Percentiles rank a stretch among this genome's conserved stretches.
phyloP scores from a whole-genome alignment of 805 yeast species.

The Ogataea trehaloabstinens region DNA sequence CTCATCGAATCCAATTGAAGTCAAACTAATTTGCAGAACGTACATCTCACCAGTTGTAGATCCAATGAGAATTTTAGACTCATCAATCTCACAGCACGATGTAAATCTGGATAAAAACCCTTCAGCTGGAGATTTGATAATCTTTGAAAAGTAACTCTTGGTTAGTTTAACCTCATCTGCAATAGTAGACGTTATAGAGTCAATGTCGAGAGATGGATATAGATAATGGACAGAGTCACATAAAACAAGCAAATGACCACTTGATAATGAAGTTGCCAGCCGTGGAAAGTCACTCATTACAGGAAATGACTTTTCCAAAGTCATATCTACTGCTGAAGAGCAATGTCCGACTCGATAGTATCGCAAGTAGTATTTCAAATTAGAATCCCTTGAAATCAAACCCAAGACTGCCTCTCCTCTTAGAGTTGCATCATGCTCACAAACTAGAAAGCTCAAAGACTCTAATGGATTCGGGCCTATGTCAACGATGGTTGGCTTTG shows the following conservation, averaged over 20 bases:
- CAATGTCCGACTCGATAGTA: conserved; percentile 13
- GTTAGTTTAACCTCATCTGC: conserved; percentile 2
- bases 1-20: conserved; percentile 3
- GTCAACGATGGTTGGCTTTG: conserved; percentile 12
- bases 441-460: conserved; percentile 11
- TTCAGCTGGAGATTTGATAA: conserved; percentile 9
- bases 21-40: conserved; percentile 1
- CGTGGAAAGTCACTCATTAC: conserved; percentile 16
- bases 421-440: not conserved
- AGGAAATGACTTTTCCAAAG: conserved; percentile 8
- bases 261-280: conserved; percentile 13
- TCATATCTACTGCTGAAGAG: conserved; percentile 2
- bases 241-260: conserved; percentile 16
- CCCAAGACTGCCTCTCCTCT: conserved; percentile 15
- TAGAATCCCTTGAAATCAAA: conserved; percentile 15
- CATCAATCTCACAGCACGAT: conserved; percentile 7
- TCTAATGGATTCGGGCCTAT: conserved; percentile 17
- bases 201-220: conserved; percentile 13
- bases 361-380: conserved; percentile 14
- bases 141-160: conserved; percentile 8
- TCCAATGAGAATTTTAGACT: conserved; percentile 3
- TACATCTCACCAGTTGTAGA: conserved; percentile 10
- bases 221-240: conserved; percentile 19
- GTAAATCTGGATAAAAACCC: conserved; percentile 11
- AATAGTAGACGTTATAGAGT: conserved; percentile 2